Conservation (phyloP, 2,329 filamentous ascomycete species). For the Nothopassalora personata region DNA sequence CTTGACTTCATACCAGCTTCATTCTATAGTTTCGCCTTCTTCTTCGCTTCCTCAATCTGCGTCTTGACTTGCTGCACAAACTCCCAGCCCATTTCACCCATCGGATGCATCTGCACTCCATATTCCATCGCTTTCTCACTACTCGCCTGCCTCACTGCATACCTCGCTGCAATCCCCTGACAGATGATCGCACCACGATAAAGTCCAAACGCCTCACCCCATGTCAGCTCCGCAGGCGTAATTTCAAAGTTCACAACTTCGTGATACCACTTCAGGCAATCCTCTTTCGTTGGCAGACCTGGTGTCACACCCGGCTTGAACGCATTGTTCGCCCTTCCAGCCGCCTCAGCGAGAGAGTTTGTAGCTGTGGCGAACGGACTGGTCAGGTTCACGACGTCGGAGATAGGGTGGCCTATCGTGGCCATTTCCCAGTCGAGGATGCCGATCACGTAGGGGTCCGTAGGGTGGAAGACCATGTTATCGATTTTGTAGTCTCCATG, state of each 20-base stretch:
- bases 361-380: conserved; percentile 41
- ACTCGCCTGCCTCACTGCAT: conserved; percentile 80
- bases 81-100: conserved; percentile 75
- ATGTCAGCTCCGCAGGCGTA: conserved; percentile 54
- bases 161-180: conserved; percentile 91
- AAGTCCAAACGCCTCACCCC: conserved; percentile 60
- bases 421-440: conserved; percentile 99
- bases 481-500: conserved; percentile 93
- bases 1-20: not conserved
- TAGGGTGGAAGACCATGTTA: conserved; percentile 69
- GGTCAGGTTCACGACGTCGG: conserved; percentile 78
- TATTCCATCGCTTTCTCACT: conserved; percentile 74
- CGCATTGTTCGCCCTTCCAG: conserved; percentile 39
- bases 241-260: conserved; percentile 65
- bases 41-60: conserved; percentile 28
- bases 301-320: conserved; percentile 61
- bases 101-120: conserved; percentile 61
- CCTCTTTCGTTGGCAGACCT: conserved; percentile 58
- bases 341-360: conserved; percentile 34
- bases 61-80: conserved; percentile 51
- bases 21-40: conserved; percentile 15
- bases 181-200: conserved; percentile 58
- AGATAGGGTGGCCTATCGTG: conserved; percentile 91
- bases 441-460: conserved; percentile 80
- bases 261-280: conserved; percentile 62